Percentiles rank a stretch among this genome's conserved stretches.
Conservation (phyloP, 805 yeast species). For the Candida ortonii region DNA sequence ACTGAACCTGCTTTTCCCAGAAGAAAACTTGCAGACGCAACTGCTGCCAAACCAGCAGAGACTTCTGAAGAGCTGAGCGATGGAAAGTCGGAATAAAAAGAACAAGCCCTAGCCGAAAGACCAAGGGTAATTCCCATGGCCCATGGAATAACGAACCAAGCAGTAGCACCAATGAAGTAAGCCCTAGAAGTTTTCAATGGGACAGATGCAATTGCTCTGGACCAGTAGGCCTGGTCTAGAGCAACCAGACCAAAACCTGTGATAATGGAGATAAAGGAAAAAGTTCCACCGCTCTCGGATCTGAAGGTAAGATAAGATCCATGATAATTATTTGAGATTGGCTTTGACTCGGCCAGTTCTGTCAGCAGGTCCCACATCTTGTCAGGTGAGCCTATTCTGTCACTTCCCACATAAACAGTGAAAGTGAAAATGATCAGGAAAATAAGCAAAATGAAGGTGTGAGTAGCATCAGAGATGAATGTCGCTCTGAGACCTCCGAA, state of each 20-base stretch:
- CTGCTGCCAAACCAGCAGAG: constrained; percentile 5
- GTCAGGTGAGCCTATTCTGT: constrained; percentile 43
- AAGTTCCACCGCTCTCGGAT: constrained; percentile 14
- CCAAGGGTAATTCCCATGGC: constrained; percentile 32
- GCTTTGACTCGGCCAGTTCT: constrained; percentile 33
- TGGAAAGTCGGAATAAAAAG: constrained; percentile 6
- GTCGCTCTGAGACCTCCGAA: constrained; percentile 55
- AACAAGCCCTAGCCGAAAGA: constrained; percentile 8
- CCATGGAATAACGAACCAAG: constrained; percentile 39
- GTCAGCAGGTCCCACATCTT: constrained; percentile 41
- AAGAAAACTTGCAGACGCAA: constrained; percentile 16
- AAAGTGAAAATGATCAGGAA: constrained; percentile 33
- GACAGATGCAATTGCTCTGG: constrained; percentile 40
- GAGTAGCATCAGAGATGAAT: constrained; percentile 51
- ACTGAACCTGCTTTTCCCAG: constrained; percentile 48
- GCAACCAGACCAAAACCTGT: constrained; percentile 32
- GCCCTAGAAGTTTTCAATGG: constrained; percentile 35
- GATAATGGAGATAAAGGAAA: constrained; percentile 23
- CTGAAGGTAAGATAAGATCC: constrained; percentile 21
- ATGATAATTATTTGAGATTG: constrained; percentile 29
- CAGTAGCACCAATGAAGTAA: constrained; percentile 36
- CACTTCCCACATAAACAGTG: constrained; percentile 35
- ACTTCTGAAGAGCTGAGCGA: constrained; percentile 3
- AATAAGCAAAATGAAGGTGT: constrained; percentile 37
- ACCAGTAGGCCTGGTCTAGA: constrained; percentile 14